Evolutionary conservation across 306 rosid species (phyloP).

Genomic region (Lablab purpureus): DNA sequence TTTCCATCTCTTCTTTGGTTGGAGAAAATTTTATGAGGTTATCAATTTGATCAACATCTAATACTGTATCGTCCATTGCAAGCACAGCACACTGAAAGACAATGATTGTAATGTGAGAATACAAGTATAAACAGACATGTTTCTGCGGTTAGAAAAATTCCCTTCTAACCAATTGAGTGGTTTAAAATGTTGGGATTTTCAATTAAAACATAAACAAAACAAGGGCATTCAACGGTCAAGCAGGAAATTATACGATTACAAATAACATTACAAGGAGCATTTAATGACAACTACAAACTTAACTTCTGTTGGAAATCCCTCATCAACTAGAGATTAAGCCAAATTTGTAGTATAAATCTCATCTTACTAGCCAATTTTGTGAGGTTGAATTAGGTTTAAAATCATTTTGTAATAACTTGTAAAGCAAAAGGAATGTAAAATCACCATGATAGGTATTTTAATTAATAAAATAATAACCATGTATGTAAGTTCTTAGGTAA

Average conservation of each 20-base stretch:
- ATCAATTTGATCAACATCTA: slow-evolving; percentile 89
- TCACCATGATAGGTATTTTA: neutral
- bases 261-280: slow-evolving; percentile 18
- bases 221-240: slow-evolving; percentile 32
- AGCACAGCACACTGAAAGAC: slow-evolving; percentile 73
- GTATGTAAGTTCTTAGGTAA: neutral
- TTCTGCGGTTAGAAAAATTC: slow-evolving; percentile 32
- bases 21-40: slow-evolving; percentile 97
- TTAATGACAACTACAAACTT: neutral
- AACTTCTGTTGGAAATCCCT: too few species aligned
- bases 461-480: slow-evolving; percentile 1
- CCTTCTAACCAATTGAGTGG: slow-evolving; percentile 17
- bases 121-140: slow-evolving; percentile 4
- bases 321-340: too few species aligned
- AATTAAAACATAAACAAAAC: neutral
- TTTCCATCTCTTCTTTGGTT: slow-evolving; percentile 94
- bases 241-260: slow-evolving; percentile 16
- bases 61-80: slow-evolving; percentile 81
- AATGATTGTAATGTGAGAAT: slow-evolving; percentile 40
- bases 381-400: too few species aligned
- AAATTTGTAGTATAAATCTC: too few species aligned
- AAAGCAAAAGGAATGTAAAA: neutral
- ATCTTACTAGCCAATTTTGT: too few species aligned
- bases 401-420: slow-evolving; percentile 25
- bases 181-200: slow-evolving; percentile 8